phyloP scores from a whole-genome alignment of 495 filamentous ascomycete genomes.

The Penicillium steckii region DNA sequence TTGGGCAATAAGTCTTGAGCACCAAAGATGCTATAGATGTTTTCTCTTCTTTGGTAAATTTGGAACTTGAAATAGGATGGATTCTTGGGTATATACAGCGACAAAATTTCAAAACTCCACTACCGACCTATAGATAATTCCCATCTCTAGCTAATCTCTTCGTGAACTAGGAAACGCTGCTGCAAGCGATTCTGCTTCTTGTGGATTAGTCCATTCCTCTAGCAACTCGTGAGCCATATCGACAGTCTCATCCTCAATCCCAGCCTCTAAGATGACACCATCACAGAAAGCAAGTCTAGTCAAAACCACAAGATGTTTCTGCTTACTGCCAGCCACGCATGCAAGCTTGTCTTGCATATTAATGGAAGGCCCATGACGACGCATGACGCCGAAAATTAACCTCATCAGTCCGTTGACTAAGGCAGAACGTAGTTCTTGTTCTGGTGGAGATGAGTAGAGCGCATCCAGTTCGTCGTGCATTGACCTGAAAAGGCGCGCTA shows the following conservation, averaged over 20 bases:
- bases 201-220: slow-evolving; percentile 63
- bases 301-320: slow-evolving; percentile 65
- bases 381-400: slow-evolving; percentile 59
- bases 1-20: no score
- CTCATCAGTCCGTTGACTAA: slow-evolving; percentile 61
- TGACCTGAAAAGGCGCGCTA: slow-evolving; percentile 59
- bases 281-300: slow-evolving; percentile 69
- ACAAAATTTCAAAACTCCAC: no score
- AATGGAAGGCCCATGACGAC: slow-evolving; percentile 43
- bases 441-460: slow-evolving; percentile 53
- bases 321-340: slow-evolving; percentile 55
- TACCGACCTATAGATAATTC: neutral
- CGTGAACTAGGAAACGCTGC: slow-evolving; percentile 52
- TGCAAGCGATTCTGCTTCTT: slow-evolving; percentile 67
- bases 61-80: no score
- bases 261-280: slow-evolving; percentile 57
- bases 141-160: slow-evolving; percentile 18
- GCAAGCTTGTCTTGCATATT: slow-evolving; percentile 58
- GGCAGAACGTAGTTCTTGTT: slow-evolving; percentile 36
- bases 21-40: no score
- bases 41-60: no score
- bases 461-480: slow-evolving; percentile 63
- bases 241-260: slow-evolving; percentile 65
- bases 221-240: slow-evolving; percentile 65
- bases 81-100: no score